These are phyloP conservation scores for Aspergillus hancockii DNA, from an alignment of 495 filamentous ascomycete species.

Conservation along the genomic window DNA sequence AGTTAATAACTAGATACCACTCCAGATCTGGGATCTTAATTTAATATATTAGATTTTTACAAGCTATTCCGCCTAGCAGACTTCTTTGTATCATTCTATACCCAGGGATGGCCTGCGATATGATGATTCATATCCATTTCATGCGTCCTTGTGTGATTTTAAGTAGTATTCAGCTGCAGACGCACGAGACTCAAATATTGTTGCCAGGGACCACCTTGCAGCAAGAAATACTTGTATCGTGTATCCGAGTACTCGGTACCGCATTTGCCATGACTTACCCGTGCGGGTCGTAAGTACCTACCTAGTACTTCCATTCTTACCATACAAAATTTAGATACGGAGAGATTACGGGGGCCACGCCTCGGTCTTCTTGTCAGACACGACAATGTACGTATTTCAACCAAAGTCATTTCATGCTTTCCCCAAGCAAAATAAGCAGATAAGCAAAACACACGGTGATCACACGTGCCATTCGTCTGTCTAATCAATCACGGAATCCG, in stretches of 20 bases:
- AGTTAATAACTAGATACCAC: too few relatives aligned
- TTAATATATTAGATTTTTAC: neutral
- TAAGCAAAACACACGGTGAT: neutral
- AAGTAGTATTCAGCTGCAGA: conserved; percentile 1
- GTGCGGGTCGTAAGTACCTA: conserved; percentile 18
- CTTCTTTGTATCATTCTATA: neutral
- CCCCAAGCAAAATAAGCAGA: too few relatives aligned
- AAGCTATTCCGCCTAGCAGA: neutral
- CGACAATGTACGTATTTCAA: neutral
- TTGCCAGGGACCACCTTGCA: neutral
- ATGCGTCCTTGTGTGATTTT: neutral
- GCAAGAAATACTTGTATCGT: conserved; percentile 1
- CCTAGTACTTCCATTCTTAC: conserved; percentile 12
- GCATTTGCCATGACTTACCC: conserved; percentile 13
- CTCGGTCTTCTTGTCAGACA: too few relatives aligned
- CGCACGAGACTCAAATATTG: neutral
- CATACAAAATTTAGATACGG: neutral
- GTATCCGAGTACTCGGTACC: conserved; percentile 19
- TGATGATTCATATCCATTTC: neutral
- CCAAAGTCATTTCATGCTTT: neutral
- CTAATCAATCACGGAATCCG: neutral
- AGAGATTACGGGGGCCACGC: too few relatives aligned
- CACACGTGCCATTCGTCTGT: neutral
- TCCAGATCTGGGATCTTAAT: conserved; percentile 4
- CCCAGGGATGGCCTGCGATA: neutral